phyloP scores from a whole-genome alignment of 73 alveolate genomes.

The Paraurostyla sp. region DNA sequence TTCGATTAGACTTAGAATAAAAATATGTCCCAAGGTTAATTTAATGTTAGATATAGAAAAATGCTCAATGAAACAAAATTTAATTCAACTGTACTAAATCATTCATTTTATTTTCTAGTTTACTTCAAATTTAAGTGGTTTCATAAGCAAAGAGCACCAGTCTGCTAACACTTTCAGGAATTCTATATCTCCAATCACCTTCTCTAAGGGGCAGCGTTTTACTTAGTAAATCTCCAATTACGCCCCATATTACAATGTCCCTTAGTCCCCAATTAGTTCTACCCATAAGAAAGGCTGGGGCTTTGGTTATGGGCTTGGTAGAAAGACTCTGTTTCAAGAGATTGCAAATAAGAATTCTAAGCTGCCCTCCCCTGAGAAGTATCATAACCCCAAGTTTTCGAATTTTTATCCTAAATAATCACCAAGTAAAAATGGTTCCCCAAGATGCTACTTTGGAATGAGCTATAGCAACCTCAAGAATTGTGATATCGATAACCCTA shows the following conservation, averaged over 20 bases:
- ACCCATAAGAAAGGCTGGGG: constrained; percentile 49
- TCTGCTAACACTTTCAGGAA: constrained; percentile 36
- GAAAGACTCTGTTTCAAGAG: neutral
- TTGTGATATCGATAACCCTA: constrained; percentile 21
- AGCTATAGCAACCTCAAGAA: neutral
- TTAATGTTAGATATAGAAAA: no score
- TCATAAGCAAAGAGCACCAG: neutral
- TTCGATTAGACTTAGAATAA: neutral
- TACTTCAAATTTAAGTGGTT: constrained; percentile 8
- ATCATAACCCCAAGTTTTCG: neutral
- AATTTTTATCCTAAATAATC: neutral
- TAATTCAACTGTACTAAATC: constrained; percentile 5
- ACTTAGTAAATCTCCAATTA: no score
- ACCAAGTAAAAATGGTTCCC: neutral
- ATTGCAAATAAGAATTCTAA: neutral
- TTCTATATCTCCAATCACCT: constrained; percentile 22
- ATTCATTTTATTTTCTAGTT: neutral
- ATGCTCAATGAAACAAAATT: no score
- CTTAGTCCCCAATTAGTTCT: no score
- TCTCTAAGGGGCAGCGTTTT: neutral
- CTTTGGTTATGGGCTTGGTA: constrained; percentile 13
- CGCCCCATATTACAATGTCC: no score
- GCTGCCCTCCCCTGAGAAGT: constrained; percentile 13
- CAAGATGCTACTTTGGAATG: constrained; percentile 13
- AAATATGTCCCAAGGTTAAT: neutral